Percentiles rank a stretch among this genome's conserved stretches.
Evolutionary conservation across 495 filamentous ascomycete species (phyloP).

Genomic region (Parachaetomium inaequale): DNA sequence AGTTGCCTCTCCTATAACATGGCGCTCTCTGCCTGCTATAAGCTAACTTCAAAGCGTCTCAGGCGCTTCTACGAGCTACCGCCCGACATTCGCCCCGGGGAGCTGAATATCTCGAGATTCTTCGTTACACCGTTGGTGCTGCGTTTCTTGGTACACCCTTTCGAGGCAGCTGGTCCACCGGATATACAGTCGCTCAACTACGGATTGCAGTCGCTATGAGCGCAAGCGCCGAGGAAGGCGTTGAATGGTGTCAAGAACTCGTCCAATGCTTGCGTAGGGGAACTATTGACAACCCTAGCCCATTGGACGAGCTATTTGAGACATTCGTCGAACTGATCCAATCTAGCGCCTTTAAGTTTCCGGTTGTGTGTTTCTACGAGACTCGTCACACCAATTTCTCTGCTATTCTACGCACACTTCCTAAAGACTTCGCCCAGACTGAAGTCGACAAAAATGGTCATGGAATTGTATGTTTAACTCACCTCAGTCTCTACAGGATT

Average conservation of each 20-base stretch:
- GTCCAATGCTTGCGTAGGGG: neutral
- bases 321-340: neutral
- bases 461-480: neutral
- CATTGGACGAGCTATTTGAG: neutral
- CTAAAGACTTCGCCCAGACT: neutral
- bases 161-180: neutral
- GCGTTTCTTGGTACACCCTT: neutral
- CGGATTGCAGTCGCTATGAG: neutral
- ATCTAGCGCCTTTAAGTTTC: neutral
- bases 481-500: neutral
- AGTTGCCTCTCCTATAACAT: neutral
- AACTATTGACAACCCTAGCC: neutral
- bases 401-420: neutral
- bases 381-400: neutral
- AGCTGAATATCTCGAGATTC: neutral
- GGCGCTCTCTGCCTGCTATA: neutral
- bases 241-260: neutral
- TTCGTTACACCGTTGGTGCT: neutral
- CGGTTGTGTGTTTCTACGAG: neutral
- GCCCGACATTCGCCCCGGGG: neutral
- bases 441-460: neutral
- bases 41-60: neutral
- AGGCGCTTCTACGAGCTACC: neutral
- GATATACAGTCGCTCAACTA: neutral
- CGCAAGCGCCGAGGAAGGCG: neutral